Evolutionary conservation across 306 rosid genomes (phyloP), one percentile per base, ranked within the genome.

Genomic region (Lathyrus aphaca): DNA sequence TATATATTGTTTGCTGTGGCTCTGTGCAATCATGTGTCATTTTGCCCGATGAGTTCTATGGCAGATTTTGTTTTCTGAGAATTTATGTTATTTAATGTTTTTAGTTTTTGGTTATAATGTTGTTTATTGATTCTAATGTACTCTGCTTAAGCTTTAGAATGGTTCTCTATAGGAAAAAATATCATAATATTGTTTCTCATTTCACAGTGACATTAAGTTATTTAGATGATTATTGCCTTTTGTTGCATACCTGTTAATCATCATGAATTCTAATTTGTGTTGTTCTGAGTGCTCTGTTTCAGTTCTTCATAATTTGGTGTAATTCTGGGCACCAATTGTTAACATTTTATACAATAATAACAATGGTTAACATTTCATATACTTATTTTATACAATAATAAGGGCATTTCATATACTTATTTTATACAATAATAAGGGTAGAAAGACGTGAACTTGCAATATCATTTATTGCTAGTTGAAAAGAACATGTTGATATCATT

Each of bases 1-100:
- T 49, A 53, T 55, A 32, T 21, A 45, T 75, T 78, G 74, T 79
- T 72, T 17, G 35, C 35, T 67, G 73, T 59, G 64, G 58, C 79
- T 49, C 64, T 59, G 44, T 70, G 71, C 50, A 73, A 54, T 45
- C 51, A 46, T 49, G 62, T 60, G 54, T 66, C 80, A 65, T 49
- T 76, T 54, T 77, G 56, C 37, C 21, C 38, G 25, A 64, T 29
- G 51, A 66, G 81, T 77, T 74, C 66, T 70, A 32, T 56, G 61
- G 79, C 70, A 56, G 76, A 71, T 88, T 84, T 76, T 83, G 80
- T 79, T 48, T 61, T 69, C 61, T 65, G 19, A 53, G 68, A 32
- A 13, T 37, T 46, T 65, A 8, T 67, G 23, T 51, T 17, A 64
- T 67, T 69, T 59, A 4, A 59, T 54, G n/a, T 70, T 23, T 38